Evolutionary conservation across 2,329 filamentous ascomycete genomes (phyloP).

Genomic region (Colletotrichum horii): DNA sequence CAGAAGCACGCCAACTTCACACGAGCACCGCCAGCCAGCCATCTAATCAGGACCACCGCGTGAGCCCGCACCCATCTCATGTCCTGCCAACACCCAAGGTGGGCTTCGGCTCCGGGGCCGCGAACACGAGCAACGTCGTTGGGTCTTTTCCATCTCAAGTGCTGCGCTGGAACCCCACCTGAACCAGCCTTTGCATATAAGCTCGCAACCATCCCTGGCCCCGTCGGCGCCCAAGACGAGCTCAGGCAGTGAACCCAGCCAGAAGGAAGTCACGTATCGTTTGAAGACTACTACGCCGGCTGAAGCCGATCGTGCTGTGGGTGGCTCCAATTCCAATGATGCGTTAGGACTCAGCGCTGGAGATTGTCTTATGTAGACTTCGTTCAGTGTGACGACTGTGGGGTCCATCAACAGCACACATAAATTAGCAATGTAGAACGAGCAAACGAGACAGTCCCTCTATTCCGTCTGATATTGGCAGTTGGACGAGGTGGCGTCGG

Average conservation of each 20-base stretch:
- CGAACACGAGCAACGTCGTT: not conserved
- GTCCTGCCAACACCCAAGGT: not conserved
- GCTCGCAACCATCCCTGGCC: not conserved
- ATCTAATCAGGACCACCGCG: not conserved
- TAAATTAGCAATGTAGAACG: not conserved
- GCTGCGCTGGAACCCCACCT: not conserved
- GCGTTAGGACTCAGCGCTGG: too few species aligned
- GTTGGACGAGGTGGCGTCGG: not conserved
- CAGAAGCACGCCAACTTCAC: not conserved
- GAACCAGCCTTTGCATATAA: not conserved
- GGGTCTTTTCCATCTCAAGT: not conserved
- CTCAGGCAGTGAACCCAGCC: not conserved
- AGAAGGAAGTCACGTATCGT: too few species aligned
- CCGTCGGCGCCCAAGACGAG: not conserved
- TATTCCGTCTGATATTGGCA: not conserved
- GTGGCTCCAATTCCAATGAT: too few species aligned
- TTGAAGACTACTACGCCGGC: too few species aligned
- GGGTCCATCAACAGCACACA: too few species aligned
- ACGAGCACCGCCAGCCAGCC: not conserved
- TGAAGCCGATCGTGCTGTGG: too few species aligned
- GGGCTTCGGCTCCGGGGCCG: not conserved
- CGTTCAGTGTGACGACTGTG: too few species aligned
- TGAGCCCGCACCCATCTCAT: not conserved
- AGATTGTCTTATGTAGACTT: too few species aligned
- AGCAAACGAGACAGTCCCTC: not conserved